Percentiles rank a stretch among this genome's conserved stretches.
These are phyloP conservation scores for Nakataea oryzae DNA, from an alignment of 2,329 filamentous ascomycete species.

Conservation along the genomic window DNA sequence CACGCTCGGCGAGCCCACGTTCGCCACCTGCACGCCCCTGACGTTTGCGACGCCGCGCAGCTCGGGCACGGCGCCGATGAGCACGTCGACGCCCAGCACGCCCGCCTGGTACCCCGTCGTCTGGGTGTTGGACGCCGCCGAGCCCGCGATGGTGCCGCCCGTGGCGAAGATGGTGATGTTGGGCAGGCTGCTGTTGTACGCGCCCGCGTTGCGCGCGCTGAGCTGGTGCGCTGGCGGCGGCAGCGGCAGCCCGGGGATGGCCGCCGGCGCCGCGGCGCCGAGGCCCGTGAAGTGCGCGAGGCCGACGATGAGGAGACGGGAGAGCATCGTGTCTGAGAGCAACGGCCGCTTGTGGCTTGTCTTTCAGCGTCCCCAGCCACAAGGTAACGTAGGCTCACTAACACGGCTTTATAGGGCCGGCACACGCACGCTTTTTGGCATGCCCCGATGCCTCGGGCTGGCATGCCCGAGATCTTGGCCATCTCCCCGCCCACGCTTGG, in stretches of 20 bases:
- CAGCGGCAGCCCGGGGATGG: background rate
- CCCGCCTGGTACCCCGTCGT: conserved; percentile 31
- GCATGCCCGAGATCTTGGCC: background rate
- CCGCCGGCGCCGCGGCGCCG: too few species aligned
- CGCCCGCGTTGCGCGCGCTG: background rate
- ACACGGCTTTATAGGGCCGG: background rate
- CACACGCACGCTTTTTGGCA: background rate
- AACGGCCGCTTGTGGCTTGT: background rate
- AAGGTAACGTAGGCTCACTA: background rate
- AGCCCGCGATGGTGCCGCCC: conserved; percentile 49
- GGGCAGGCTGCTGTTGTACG: conserved; percentile 22
- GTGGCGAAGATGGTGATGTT: conserved; percentile 48
- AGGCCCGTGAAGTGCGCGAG: background rate
- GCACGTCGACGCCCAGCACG: conserved; percentile 33
- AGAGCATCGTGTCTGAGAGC: background rate
- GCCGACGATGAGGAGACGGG: background rate
- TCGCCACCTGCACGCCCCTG: conserved; percentile 39
- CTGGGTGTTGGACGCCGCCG: conserved; percentile 33
- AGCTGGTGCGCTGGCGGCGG: background rate
- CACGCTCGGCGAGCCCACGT: conserved; percentile 35
- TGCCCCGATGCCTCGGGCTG: background rate
- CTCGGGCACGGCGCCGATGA: conserved; percentile 45
- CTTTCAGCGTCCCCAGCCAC: too few species aligned
- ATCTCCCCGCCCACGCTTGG: background rate
- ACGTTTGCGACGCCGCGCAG: conserved; percentile 44